phyloP scores from a whole-genome alignment of 257 asterid genomes.

The Agastache rugosa region DNA sequence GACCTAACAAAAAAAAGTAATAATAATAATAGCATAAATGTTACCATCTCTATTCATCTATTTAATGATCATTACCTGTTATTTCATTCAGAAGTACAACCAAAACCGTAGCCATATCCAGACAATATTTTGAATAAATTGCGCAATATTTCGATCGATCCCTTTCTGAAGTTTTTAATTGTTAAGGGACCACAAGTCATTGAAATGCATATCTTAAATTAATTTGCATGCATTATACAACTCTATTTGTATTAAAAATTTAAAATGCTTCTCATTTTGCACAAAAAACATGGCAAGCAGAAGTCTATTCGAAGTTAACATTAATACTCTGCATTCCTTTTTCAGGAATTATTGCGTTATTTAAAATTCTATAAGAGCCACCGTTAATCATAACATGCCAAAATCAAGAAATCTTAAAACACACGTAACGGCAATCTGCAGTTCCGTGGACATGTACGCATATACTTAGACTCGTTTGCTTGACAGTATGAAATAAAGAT shows the following conservation, averaged over 20 bases:
- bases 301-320: no score
- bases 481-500: no score
- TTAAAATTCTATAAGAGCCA: no score
- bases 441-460: no score
- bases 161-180: background rate
- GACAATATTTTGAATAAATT: slow-evolving; percentile 10
- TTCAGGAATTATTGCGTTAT: no score
- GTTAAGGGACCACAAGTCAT: slow-evolving; percentile 15
- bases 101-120: slow-evolving; percentile 5
- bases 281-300: no score
- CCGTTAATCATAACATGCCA: no score
- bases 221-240: background rate
- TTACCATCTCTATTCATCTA: background rate
- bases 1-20: slow-evolving; percentile 1
- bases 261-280: background rate
- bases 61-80: background rate
- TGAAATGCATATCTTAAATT: background rate
- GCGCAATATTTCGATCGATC: background rate
- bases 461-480: no score
- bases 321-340: no score
- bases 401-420: no score
- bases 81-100: background rate
- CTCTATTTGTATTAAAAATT: background rate
- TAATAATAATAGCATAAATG: background rate
- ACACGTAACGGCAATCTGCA: no score